Evolutionary conservation across 148 eudicot species (phyloP).

Genomic region (Tetragonia tetragonoides): DNA sequence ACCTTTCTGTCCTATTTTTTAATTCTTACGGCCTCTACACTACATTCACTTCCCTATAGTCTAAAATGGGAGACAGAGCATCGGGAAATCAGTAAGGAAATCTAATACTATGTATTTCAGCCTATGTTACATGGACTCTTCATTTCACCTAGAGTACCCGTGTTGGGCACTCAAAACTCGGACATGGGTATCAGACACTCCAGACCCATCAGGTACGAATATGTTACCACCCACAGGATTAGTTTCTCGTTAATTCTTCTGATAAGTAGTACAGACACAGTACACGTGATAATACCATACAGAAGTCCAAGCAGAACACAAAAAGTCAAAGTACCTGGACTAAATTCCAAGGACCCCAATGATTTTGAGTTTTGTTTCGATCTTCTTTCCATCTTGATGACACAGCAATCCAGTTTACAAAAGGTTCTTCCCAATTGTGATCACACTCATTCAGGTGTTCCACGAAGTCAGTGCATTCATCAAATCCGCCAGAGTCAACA

Average conservation of each 20-base stretch:
- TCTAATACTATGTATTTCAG: neutral
- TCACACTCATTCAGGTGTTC: constrained; percentile 68
- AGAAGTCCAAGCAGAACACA: neutral
- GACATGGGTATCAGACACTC: neutral
- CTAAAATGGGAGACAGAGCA: neutral
- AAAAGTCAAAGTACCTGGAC: constrained; percentile 59
- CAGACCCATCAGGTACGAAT: neutral
- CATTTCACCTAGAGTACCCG: too few relatives aligned
- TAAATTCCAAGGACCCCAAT: constrained; percentile 84
- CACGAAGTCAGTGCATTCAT: constrained; percentile 80
- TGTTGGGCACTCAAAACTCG: too few relatives aligned
- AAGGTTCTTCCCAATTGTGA: constrained; percentile 84
- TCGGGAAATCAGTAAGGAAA: neutral
- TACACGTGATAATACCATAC: neutral
- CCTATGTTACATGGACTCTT: too few relatives aligned
- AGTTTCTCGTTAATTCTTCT: neutral
- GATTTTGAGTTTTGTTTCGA: constrained; percentile 41
- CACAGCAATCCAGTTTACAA: constrained; percentile 59
- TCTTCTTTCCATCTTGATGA: constrained; percentile 66
- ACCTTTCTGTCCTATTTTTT: neutral
- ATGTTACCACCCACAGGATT: neutral
- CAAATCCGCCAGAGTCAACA: constrained; percentile 85
- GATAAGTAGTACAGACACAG: neutral
- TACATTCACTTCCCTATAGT: neutral
- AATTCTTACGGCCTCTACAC: neutral